A percentile compares a stretch with the other conserved stretches of the same genome.
These are phyloP conservation scores for Cornus florida DNA, from an alignment of 148 eudicot genomes.

Conservation along the genomic window DNA sequence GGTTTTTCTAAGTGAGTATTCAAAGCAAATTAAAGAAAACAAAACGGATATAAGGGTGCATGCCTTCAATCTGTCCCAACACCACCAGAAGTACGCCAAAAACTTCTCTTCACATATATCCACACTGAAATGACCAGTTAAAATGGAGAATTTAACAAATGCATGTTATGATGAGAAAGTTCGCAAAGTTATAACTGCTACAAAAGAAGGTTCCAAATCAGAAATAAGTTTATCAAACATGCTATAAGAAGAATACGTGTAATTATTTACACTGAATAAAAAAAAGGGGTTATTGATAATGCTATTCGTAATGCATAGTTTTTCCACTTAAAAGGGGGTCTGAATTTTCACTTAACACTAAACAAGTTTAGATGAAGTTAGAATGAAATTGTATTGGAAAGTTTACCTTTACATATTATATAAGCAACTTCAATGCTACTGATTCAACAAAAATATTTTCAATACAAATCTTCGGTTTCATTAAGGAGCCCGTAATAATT, in stretches of 20 bases:
- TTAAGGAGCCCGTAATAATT: not conserved
- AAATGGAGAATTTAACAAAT: slow-evolving; percentile 1
- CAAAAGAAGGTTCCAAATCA: not conserved
- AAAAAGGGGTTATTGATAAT: not conserved
- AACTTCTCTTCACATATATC: slow-evolving; percentile 83
- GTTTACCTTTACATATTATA: not conserved
- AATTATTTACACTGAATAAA: not conserved
- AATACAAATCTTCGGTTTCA: not conserved
- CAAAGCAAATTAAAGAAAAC: not conserved
- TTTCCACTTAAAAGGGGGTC: not conserved
- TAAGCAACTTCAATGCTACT: not conserved
- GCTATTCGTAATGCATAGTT: not conserved
- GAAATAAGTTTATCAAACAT: not conserved
- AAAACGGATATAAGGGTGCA: slow-evolving; percentile 15
- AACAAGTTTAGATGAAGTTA: not conserved
- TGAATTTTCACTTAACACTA: not conserved
- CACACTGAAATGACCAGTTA: slow-evolving; percentile 48
- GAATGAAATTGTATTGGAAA: not conserved
- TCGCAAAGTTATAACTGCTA: not conserved
- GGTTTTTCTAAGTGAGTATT: not conserved
- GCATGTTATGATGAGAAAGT: not conserved
- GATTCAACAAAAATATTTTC: not conserved
- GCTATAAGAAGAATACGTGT: not conserved
- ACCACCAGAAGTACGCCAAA: slow-evolving; percentile 94
- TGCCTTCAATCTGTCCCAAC: slow-evolving; percentile 87